Base-by-base conservation (phyloP, 768 basidiomycete species). In the Pluteus cervinus region DNA sequence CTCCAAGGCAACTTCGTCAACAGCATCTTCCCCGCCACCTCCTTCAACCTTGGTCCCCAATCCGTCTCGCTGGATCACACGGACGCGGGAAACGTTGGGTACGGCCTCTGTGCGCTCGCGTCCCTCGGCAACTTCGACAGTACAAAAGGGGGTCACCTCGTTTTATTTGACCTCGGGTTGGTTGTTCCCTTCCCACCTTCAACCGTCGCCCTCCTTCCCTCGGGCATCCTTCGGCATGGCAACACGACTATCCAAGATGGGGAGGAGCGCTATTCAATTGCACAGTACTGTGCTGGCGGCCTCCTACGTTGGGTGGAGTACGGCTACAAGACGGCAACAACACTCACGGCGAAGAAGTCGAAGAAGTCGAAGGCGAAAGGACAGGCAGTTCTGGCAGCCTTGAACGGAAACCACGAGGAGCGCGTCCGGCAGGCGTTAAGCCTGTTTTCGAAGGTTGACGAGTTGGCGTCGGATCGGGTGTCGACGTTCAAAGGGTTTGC, bases 1-100 rank as follows among this genome's bases (percentile, higher is more conserved):
- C 44, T 58, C 4, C n/a, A 11, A 4, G 25, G 31, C 16, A 57
- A 53, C 42, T 52, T 63, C 41, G 2, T 18, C 11, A 52, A 55
- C 14, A 57, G 33, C 4, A 24, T 41, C 17, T 31, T 16, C n/a
- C 23, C 29, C 12, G 8, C 31, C 15, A 26, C 34, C 4, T 24
- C 38, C 2, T 23, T 45, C 14, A 33, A 41, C 29, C 33, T 45
- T 24, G 20, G 43, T 9, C 16, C 21, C 23, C 36, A 39, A 4
- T 16, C 37, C 3, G 15, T 17, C 3, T 39, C 28, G 7, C 9
- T 4, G 16, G 24, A 21, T 18, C 37, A 39, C 15, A 23, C 3
- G 2, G 37, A 39, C 20, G 24, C 12, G 3, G 37, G 3, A 18
- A 39, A 39, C 29, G 22, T 23, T 3, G 26, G 26, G 9, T 18